Conservation (phyloP, 2,329 filamentous ascomycete species). For the Phaeosphaeria sp. region DNA sequence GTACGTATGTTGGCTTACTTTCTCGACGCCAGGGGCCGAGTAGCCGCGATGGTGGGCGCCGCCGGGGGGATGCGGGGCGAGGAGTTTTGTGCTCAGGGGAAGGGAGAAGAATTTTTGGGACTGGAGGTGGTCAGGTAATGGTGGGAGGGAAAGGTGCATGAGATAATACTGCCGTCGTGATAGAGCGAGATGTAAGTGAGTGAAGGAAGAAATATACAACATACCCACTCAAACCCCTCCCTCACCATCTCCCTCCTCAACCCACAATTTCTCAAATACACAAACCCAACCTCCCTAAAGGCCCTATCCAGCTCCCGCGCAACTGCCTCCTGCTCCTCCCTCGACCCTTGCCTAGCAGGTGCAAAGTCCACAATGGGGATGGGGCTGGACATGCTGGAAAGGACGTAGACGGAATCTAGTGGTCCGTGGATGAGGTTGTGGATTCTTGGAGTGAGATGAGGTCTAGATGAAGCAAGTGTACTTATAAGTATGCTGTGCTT, state of each 20-base stretch:
- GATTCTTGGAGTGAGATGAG: too few species aligned
- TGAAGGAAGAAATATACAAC: background rate
- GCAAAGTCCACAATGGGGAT: constrained; percentile 42
- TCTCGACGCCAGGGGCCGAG: constrained; percentile 46
- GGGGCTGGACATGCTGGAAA: constrained; percentile 13
- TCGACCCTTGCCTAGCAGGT: constrained; percentile 22
- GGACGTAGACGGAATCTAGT: too few species aligned
- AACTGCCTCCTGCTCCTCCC: constrained; percentile 21
- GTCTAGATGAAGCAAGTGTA: background rate
- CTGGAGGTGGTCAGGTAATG: constrained; percentile 6
- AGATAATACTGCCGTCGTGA: too few species aligned
- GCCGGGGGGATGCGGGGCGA: constrained; percentile 49
- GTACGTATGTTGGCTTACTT: constrained; percentile 42
- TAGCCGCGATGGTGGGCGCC: constrained; percentile 50
- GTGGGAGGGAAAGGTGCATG: too few species aligned
- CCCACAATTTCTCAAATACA: constrained; percentile 51
- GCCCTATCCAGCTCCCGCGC: constrained; percentile 48
- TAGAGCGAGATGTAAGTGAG: too few species aligned
- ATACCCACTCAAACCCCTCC: constrained; percentile 37
- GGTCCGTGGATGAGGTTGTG: too few species aligned
- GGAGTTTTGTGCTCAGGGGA: constrained; percentile 42
- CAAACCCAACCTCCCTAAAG: constrained; percentile 49
- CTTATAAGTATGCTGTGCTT: background rate
- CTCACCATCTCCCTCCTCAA: constrained; percentile 38
- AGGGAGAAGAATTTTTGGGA: constrained; percentile 48